A percentile compares a stretch with the other conserved stretches of the same genome.
Evolutionary conservation across 2,329 filamentous ascomycete genomes (phyloP).

Genomic region (Ustulina deusta): DNA sequence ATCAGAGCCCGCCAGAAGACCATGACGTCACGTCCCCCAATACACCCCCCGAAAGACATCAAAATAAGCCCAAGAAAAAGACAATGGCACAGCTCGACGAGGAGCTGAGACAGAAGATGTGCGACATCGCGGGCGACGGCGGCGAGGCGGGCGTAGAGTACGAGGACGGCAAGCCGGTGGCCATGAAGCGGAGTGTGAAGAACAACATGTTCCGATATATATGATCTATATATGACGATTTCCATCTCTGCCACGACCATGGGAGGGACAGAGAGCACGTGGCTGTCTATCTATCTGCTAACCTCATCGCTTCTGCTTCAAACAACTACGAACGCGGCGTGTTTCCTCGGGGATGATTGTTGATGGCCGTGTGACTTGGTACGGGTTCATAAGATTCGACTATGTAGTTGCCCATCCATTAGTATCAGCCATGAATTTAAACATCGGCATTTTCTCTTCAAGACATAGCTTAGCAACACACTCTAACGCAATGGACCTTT

Average conservation of each 20-base stretch:
- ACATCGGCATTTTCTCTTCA: background rate
- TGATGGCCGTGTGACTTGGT: too few species aligned
- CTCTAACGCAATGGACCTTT: background rate
- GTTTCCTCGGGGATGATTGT: too few species aligned
- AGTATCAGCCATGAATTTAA: too few species aligned
- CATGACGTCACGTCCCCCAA: slow-evolving; percentile 22
- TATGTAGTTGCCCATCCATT: too few species aligned
- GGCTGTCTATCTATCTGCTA: too few species aligned
- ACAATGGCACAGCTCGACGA: slow-evolving; percentile 73
- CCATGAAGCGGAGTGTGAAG: slow-evolving; percentile 79
- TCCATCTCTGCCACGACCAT: background rate
- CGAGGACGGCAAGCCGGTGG: slow-evolving; percentile 77
- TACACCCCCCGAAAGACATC: background rate
- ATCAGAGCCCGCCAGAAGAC: background rate
- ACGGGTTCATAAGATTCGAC: too few species aligned
- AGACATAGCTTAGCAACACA: background rate
- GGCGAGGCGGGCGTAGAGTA: slow-evolving; percentile 79
- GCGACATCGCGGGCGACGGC: slow-evolving; percentile 75
- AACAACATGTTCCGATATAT: slow-evolving; percentile 56
- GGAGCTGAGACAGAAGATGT: slow-evolving; percentile 74
- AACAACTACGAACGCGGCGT: too few species aligned
- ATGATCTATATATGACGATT: slow-evolving; percentile 43
- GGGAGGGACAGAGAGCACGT: background rate
- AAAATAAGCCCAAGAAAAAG: slow-evolving; percentile 55
- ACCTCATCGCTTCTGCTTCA: too few species aligned